Base-by-base conservation (phyloP, 2,329 filamentous ascomycete genomes). In the Scopulariopsis brevicaulis region DNA sequence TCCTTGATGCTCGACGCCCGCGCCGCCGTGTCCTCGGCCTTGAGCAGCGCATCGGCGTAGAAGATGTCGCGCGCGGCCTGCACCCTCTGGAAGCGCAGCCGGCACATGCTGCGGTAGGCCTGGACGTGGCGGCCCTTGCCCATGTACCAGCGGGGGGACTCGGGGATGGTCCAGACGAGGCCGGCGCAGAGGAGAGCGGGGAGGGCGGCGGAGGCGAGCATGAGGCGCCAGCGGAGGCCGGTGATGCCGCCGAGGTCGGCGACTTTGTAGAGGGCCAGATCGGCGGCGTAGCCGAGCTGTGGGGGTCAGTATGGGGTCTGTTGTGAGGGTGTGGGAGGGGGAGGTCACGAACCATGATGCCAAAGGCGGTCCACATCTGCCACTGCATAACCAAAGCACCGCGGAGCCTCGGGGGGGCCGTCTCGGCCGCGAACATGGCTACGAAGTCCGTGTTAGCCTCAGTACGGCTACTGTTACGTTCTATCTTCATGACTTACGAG, bases 401-500 rank as follows among this genome's bases (percentile, higher is more conserved):
- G 59, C 85, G 79, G 52, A 88, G 81, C 50, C 69, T 71, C 0
- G 84, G 80, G 0, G 85, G 85, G 0, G 83, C 79, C 46, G 78
- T 85, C 67, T 89, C 86, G 2, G 86, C 86, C 0, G 84, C 83
- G 61, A 87, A 88, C 40, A 89, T 82, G 0, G 86, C 57, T 58
- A 15, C n/a, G 4, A 58, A 70, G 8, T 69, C 34, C 3, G 15
- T 56, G n/a, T 46, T n/a, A 46, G 40, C 10, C 14, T 22, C 8
- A 24, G 15, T 3, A 34, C 28, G 28, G 32, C n/a, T 14, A 22
- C 28, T 7, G 18, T 35, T 37, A 2, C 20, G 15, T 5, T 7
- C 15, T 14, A n/a, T 51, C 8, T 32, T 14, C 15, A 3, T 5
- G 22, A 46, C 57, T 37, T 51, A 58, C 57, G 73, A 4, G 86